Evolutionary conservation across 345 rosid species (phyloP).

Genomic region (Aquilaria malaccensis): DNA sequence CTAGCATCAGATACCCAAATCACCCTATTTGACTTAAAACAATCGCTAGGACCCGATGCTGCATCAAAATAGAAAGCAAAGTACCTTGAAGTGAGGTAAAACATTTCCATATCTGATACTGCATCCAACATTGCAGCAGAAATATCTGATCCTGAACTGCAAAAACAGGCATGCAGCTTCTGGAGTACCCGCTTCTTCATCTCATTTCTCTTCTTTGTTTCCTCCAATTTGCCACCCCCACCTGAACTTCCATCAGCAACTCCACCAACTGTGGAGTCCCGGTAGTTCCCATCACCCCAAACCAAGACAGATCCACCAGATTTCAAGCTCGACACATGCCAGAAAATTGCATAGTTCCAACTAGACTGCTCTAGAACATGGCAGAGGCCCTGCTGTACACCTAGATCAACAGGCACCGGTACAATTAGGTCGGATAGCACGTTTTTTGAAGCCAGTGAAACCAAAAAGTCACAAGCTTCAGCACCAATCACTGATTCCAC

Average conservation of each 20-base stretch:
- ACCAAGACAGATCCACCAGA: conserved; percentile 61
- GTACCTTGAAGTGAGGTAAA: conserved; percentile 61
- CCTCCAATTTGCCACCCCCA: conserved; percentile 26
- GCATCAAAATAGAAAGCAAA: conserved; percentile 57
- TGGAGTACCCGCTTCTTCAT: conserved; percentile 56
- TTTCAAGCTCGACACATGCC: conserved; percentile 49
- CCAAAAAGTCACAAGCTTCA: conserved; percentile 69
- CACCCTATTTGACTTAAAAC: conserved; percentile 47
- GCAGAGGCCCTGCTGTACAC: conserved; percentile 50
- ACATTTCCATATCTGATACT: conserved; percentile 66
- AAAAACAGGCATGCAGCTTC: conserved; percentile 55
- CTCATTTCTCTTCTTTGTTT: conserved; percentile 43
- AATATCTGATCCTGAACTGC: conserved; percentile 33
- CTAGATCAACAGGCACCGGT: conserved; percentile 48
- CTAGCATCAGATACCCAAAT: conserved; percentile 59
- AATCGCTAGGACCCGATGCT: conserved; percentile 47
- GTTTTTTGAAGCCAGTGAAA: conserved; percentile 42
- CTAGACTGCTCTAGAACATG: conserved; percentile 59
- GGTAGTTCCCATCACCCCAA: conserved; percentile 87
- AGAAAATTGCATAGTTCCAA: conserved; percentile 82
- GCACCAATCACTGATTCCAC: conserved; percentile 73
- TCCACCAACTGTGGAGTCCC: conserved; percentile 27
- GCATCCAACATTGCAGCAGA: conserved; percentile 31
- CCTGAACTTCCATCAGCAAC: conserved; percentile 27
- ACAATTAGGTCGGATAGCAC: conserved; percentile 29